Base-by-base conservation (phyloP, 306 rosid genomes). In the Cucumis hystrix region DNA sequence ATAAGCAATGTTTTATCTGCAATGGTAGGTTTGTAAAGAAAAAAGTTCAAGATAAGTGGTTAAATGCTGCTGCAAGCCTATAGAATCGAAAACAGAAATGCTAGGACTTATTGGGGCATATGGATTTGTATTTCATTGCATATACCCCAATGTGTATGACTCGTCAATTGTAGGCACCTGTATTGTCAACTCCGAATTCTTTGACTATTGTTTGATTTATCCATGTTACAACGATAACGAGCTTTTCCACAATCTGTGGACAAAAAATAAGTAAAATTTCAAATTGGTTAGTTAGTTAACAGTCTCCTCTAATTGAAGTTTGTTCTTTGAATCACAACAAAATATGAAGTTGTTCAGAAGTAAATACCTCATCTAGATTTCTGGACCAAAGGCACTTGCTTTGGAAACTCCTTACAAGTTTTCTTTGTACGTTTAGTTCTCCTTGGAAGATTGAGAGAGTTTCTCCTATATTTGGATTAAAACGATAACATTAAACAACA, bases 341-440 rank as follows among this genome's bases (percentile, higher is more conserved):
- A 70, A 15, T 25, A 7, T 49, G 60, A 8, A 45, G 75, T 45
- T 8, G 12, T 16, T 65, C 49, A 67, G 54, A 67, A 65, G 78
- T 33, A 77, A 80, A 81, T 90, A 96, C 99, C 99, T 91, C 97
- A 74, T 96, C 96, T 83, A 91, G 84, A 80, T 39, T 86, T 82
- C 84, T 85, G 56, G 94, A 85, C 99, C 99, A 96, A 37, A 96
- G 97, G 83, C 97, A 91, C 83, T 89, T 96, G 89, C 81, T 92
- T 87, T 91, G 87, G 91, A 92, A 84, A 87, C 86, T 86, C 85
- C 83, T 88, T 79, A 91, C 98, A 37, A 89, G 86, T 91, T 86
- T 96, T 84, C 86, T 89, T 82, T 96, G 96, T 76, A 92, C 88
- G 81, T 85, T 91, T 55, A 92, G 82, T 86, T 96, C 99, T 67